phyloP scores from a whole-genome alignment of 2,329 filamentous ascomycete species.

The Aspergillus pseudoglaucus region DNA sequence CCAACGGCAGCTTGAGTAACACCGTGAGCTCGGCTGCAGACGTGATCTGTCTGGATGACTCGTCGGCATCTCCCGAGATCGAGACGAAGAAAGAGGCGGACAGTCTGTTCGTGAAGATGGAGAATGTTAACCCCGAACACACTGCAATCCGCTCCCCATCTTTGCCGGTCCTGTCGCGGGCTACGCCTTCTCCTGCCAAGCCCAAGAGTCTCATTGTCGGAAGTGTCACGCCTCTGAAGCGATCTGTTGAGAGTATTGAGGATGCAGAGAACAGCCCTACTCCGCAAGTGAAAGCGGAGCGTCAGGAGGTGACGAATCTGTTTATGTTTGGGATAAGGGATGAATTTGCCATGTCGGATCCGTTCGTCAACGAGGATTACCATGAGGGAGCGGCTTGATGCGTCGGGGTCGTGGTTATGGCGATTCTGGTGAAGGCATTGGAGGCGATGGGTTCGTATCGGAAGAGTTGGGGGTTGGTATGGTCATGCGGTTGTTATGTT shows the following conservation, averaged over 20 bases:
- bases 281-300: no score
- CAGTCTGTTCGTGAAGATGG: neutral
- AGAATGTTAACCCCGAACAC: neutral
- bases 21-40: conserved; percentile 3
- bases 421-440: no score
- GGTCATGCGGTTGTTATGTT: no score
- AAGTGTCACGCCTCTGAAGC: neutral
- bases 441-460: no score
- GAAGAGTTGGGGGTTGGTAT: no score
- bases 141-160: neutral
- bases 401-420: no score
- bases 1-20: neutral
- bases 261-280: no score
- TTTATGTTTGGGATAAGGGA: no score
- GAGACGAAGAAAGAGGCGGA: conserved; percentile 2
- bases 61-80: neutral
- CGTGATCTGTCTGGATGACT: conserved; percentile 12
- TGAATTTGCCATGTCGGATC: no score
- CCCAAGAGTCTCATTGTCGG: neutral
- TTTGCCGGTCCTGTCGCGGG: neutral
- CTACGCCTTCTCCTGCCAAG: neutral
- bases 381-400: no score
- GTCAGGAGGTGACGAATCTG: no score
- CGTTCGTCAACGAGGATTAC: no score
- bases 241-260: neutral